These are phyloP conservation scores for Aspergillus terreus DNA, from an alignment of 2,329 filamentous ascomycete species.

Conservation along the genomic window DNA sequence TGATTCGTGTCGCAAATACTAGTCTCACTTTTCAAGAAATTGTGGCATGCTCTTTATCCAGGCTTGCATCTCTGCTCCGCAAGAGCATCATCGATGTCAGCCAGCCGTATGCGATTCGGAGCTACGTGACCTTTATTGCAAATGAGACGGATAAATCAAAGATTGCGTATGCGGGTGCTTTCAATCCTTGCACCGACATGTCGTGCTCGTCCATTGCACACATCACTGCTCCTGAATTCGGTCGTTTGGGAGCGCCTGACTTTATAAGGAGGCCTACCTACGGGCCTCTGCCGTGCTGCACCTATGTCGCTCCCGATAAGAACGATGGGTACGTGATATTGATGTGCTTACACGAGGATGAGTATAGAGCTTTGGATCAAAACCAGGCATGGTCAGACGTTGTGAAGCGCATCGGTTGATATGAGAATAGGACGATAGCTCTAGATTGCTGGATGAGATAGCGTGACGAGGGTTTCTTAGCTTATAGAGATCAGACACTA, in stretches of 20 bases:
- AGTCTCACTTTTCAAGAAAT: conserved; percentile 8
- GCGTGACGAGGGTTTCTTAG: background rate
- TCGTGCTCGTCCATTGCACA: conserved; percentile 15
- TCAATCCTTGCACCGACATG: conserved; percentile 13
- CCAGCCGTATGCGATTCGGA: conserved; percentile 8
- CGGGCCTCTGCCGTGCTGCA: conserved; percentile 9
- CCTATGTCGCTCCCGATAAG: conserved; percentile 10
- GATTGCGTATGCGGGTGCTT: conserved; percentile 14
- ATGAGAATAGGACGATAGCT: background rate
- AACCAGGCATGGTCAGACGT: conserved; percentile 8
- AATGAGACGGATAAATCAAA: conserved; percentile 10
- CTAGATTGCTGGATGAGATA: background rate
- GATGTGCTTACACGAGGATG: conserved; percentile 13
- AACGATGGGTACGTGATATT: conserved; percentile 8
- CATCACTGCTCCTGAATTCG: conserved; percentile 8
- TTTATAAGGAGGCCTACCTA: conserved; percentile 9
- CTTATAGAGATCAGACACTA: background rate
- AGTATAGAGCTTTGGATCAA: conserved; percentile 4
- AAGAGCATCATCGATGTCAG: background rate
- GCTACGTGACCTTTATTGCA: conserved; percentile 16
- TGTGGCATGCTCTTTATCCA: background rate
- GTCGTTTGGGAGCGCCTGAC: conserved; percentile 6
- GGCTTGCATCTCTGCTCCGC: conserved; percentile 4
- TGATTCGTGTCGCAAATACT: conserved; percentile 13
- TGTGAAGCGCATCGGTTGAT: conserved; percentile 9